These are phyloP conservation scores for Paraphoma chrysanthemicola DNA, from an alignment of 2,329 filamentous ascomycete species.

Conservation along the genomic window DNA sequence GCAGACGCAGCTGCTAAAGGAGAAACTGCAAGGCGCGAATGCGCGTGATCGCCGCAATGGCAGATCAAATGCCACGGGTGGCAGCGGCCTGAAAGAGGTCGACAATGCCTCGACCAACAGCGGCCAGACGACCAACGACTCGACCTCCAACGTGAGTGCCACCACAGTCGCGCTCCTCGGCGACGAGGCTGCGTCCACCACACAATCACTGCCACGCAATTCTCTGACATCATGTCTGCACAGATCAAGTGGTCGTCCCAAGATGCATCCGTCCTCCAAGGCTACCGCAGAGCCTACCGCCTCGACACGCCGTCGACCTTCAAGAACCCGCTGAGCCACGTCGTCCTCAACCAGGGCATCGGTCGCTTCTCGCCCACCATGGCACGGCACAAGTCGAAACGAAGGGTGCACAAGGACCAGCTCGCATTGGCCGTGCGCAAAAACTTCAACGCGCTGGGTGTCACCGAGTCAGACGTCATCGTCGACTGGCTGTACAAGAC, in stretches of 20 bases:
- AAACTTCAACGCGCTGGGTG: slow-evolving; percentile 81
- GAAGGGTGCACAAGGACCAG: slow-evolving; percentile 74
- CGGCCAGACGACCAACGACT: slow-evolving; percentile 39
- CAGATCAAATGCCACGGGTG: slow-evolving; percentile 30
- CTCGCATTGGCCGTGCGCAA: slow-evolving; percentile 76
- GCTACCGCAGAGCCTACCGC: slow-evolving; percentile 76
- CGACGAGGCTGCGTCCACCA: too few relatives aligned
- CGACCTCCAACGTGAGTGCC: slow-evolving; percentile 42
- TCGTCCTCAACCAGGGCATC: slow-evolving; percentile 65
- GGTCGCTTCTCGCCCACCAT: slow-evolving; percentile 79
- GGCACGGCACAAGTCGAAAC: slow-evolving; percentile 68
- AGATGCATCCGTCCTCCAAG: slow-evolving; percentile 71
- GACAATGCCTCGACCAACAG: slow-evolving; percentile 47
- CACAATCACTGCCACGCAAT: neutral
- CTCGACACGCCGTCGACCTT: slow-evolving; percentile 76
- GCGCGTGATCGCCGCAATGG: slow-evolving; percentile 49
- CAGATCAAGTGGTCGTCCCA: slow-evolving; percentile 72
- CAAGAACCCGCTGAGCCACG: slow-evolving; percentile 57
- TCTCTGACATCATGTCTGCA: slow-evolving; percentile 18
- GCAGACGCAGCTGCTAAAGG: slow-evolving; percentile 49
- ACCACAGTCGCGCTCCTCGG: slow-evolving; percentile 3
- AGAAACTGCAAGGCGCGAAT: slow-evolving; percentile 50
- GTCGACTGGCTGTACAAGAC: slow-evolving; percentile 80
- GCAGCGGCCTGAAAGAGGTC: slow-evolving; percentile 47
- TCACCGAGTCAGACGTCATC: slow-evolving; percentile 83